These are phyloP conservation scores for Solanum piurae DNA, from an alignment of 257 asterid genomes.

Conservation along the genomic window DNA sequence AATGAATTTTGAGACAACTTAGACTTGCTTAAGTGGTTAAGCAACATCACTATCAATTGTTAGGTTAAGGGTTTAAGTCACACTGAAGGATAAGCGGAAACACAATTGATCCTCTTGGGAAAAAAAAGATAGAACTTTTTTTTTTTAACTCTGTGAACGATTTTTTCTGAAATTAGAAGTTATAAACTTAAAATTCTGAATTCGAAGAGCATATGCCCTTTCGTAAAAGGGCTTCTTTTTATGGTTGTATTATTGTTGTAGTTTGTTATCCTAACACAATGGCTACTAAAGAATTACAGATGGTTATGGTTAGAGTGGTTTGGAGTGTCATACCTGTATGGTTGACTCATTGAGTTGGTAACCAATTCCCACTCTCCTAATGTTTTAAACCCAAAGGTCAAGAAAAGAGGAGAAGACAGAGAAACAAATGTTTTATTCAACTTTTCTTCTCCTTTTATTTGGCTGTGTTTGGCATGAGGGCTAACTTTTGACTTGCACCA, in stretches of 20 bases:
- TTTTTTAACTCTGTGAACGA: too few relatives aligned
- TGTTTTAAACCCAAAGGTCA: not conserved
- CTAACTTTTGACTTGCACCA: not conserved
- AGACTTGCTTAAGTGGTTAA: too few relatives aligned
- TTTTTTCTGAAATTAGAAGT: not conserved
- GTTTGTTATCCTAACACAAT: not conserved
- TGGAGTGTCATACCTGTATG: slow-evolving; percentile 2
- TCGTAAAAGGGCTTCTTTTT: not conserved
- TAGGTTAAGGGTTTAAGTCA: not conserved
- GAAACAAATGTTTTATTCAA: not conserved
- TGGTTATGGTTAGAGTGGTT: slow-evolving; percentile 10
- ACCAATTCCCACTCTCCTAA: slow-evolving; percentile 4
- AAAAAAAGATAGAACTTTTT: too few relatives aligned
- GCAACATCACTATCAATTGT: too few relatives aligned
- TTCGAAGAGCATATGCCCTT: rapidly evolving
- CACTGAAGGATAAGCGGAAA: rapidly evolving
- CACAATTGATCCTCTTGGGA: not conserved
- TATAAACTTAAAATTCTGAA: not conserved
- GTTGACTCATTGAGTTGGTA: slow-evolving; percentile 16
- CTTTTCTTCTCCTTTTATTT: not conserved
- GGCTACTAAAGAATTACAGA: not conserved
- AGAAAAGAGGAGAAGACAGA: not conserved
- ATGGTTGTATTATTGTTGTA: not conserved
- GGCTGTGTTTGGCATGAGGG: not conserved
- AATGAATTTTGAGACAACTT: too few relatives aligned